Conservation (phyloP, 306 rosid genomes). For the Ziziphus jujuba region DNA sequence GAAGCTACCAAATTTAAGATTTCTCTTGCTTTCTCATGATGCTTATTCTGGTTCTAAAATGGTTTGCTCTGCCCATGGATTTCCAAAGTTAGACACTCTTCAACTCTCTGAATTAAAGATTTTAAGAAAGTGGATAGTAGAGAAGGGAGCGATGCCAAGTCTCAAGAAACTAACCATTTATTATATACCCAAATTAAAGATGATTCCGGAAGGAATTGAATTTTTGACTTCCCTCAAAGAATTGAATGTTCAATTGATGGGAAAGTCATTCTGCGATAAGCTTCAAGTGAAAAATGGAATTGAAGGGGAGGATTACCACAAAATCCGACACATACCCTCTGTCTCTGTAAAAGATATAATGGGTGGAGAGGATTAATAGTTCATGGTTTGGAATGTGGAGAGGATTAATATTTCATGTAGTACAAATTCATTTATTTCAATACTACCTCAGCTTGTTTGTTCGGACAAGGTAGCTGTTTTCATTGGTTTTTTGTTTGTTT, state of each 20-base stretch:
- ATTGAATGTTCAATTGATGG: constrained; percentile 38
- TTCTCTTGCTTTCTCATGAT: constrained; percentile 1
- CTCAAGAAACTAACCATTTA: constrained; percentile 36
- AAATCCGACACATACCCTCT: no score
- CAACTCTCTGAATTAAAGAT: constrained; percentile 25
- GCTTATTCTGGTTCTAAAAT: constrained; percentile 30
- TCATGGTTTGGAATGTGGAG: no score
- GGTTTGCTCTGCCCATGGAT: constrained; percentile 41
- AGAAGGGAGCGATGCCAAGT: constrained; percentile 36
- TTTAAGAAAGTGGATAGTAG: constrained; percentile 44
- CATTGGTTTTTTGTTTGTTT: no score
- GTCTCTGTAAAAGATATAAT: no score
- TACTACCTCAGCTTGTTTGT: no score
- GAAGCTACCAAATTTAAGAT: constrained; percentile 47
- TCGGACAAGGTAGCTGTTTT: no score
- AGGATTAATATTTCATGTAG: no score
- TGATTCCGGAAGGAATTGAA: constrained; percentile 44
- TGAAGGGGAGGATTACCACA: no score
- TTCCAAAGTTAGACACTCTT: constrained; percentile 45
- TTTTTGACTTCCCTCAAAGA: constrained; percentile 30
- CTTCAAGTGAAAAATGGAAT: no score
- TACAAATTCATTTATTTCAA: no score
- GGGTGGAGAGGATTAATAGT: no score
- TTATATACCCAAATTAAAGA: constrained; percentile 27
- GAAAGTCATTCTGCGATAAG: no score